Conservation (phyloP, 331 rosid species). For the Stylosanthes scabra region DNA sequence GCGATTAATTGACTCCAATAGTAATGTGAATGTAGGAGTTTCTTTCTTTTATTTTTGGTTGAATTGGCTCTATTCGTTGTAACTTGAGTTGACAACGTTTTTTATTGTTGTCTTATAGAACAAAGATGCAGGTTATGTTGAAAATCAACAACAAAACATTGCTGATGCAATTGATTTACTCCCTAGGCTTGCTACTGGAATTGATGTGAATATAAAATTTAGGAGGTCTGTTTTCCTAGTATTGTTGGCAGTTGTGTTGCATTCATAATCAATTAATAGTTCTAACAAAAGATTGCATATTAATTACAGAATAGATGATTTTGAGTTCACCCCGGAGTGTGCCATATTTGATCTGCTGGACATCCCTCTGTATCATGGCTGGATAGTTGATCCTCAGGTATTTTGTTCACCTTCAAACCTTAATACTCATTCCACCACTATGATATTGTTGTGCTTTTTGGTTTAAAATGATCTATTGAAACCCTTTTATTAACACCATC, state of each 20-base stretch:
- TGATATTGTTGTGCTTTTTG: constrained; percentile 1
- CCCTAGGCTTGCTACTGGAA: constrained; percentile 97
- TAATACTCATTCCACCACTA: background rate
- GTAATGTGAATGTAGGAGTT: constrained; percentile 71
- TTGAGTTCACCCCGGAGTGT: constrained; percentile 97
- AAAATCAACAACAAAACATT: constrained; percentile 95
- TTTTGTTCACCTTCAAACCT: constrained; percentile 35
- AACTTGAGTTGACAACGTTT: constrained; percentile 29
- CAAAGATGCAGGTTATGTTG: constrained; percentile 85
- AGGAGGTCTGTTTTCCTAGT: constrained; percentile 62
- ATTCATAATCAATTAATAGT: constrained; percentile 33
- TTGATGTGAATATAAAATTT: constrained; percentile 94
- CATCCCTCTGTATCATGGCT: constrained; percentile 97
- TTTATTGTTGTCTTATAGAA: constrained; percentile 57
- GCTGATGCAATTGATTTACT: constrained; percentile 97
- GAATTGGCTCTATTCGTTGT: constrained; percentile 16
- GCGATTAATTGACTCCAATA: constrained; percentile 85
- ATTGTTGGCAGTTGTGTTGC: constrained; percentile 15
- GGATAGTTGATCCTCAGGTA: constrained; percentile 98
- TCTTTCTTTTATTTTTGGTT: background rate
- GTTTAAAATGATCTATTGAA: constrained; percentile 14
- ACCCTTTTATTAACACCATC: constrained; percentile 6
- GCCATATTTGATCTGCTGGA: constrained; percentile 97
- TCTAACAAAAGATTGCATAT: constrained; percentile 42
- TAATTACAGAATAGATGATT: constrained; percentile 83